These are phyloP conservation scores for Ilyonectria robusta DNA, from an alignment of 2,329 filamentous ascomycete species.

Conservation along the genomic window DNA sequence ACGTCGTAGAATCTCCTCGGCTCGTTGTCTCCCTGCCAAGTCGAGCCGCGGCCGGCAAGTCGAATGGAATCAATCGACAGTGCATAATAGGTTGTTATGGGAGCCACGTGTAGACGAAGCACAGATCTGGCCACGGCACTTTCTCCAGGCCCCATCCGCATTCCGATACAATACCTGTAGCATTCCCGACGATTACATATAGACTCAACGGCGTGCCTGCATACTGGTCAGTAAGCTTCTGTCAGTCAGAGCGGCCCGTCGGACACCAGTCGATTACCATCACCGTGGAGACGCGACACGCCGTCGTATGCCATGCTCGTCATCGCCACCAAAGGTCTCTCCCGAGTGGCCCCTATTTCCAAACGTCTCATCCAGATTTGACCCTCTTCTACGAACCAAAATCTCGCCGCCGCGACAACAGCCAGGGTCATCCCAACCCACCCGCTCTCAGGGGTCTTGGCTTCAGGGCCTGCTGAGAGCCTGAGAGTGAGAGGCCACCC, in stretches of 20 bases:
- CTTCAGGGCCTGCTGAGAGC: not conserved
- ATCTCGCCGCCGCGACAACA: slow-evolving; percentile 27
- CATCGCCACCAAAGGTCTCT: slow-evolving; percentile 28
- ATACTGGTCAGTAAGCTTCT: slow-evolving; percentile 3
- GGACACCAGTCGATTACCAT: slow-evolving; percentile 28
- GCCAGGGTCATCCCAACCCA: slow-evolving; percentile 45
- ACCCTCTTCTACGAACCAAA: slow-evolving; percentile 38
- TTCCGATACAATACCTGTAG: not conserved
- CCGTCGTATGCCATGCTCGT: slow-evolving; percentile 16
- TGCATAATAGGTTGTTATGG: slow-evolving; percentile 10
- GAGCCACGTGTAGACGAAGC: slow-evolving; percentile 41
- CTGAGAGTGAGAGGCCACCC: slow-evolving; percentile 15
- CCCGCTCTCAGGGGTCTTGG: slow-evolving; percentile 28
- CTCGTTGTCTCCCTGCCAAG: not conserved
- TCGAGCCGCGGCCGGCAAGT: slow-evolving; percentile 16
- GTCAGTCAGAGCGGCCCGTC: slow-evolving; percentile 29
- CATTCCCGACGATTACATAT: slow-evolving; percentile 18
- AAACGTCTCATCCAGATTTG: slow-evolving; percentile 38
- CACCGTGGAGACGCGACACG: slow-evolving; percentile 38
- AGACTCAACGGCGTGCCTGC: slow-evolving; percentile 2
- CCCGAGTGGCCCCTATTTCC: slow-evolving; percentile 40
- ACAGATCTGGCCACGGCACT: slow-evolving; percentile 42
- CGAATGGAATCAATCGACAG: slow-evolving; percentile 3
- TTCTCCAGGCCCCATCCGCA: slow-evolving; percentile 9
- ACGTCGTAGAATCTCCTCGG: not conserved